These are phyloP conservation scores for Ogataea populi-albae DNA, from an alignment of 805 yeast species.

Conservation along the genomic window DNA sequence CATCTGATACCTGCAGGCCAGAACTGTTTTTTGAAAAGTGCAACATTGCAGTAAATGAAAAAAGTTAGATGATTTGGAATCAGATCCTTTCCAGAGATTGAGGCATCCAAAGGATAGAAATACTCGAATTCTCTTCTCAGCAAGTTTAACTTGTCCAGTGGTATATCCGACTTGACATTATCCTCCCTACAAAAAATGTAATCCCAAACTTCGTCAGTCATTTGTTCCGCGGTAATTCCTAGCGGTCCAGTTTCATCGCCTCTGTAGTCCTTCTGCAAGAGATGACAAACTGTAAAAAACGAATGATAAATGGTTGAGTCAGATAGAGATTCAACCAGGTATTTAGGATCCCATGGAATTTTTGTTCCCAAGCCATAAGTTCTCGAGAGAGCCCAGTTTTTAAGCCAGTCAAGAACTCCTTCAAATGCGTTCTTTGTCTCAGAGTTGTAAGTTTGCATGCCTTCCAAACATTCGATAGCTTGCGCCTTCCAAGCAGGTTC, in stretches of 20 bases:
- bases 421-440: slow-evolving; percentile 92
- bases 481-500: slow-evolving; percentile 83
- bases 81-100: slow-evolving; percentile 94
- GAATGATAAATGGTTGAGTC: slow-evolving; percentile 97
- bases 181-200: slow-evolving; percentile 79
- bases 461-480: slow-evolving; percentile 73
- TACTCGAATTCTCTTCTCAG: slow-evolving; percentile 94
- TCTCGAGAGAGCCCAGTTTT: slow-evolving; percentile 98
- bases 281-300: slow-evolving; percentile 84
- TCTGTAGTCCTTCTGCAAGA: slow-evolving; percentile 81
- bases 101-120: slow-evolving; percentile 91
- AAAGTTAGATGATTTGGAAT: slow-evolving; percentile 96
- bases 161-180: slow-evolving; percentile 53
- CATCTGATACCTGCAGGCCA: slow-evolving; percentile 96
- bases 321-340: slow-evolving; percentile 89
- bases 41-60: slow-evolving; percentile 89
- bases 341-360: slow-evolving; percentile 95
- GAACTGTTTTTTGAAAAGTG: slow-evolving; percentile 81
- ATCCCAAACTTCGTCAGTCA: slow-evolving; percentile 93
- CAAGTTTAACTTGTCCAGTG: slow-evolving; percentile 59
- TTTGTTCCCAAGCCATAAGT: slow-evolving; percentile 93
- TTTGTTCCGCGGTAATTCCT: slow-evolving; percentile 70
- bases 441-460: slow-evolving; percentile 73
- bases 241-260: slow-evolving; percentile 75
- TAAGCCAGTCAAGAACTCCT: slow-evolving; percentile 92